phyloP scores from a whole-genome alignment of 768 basidiomycete species.

The Mycena latifolia region DNA sequence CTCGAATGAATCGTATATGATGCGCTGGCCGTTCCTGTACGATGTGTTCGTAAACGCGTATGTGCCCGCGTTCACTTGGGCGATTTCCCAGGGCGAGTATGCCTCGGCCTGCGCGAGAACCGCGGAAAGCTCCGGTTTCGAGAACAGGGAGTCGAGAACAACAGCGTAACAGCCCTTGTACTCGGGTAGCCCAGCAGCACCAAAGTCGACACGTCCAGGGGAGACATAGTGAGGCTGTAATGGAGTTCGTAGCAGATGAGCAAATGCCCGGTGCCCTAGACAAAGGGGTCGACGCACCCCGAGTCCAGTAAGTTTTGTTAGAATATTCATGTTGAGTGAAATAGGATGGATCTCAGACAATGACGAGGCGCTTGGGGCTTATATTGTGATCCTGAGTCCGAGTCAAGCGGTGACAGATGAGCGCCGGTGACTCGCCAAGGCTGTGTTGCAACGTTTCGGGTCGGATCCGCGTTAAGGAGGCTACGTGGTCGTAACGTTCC shows the following conservation, averaged over 20 bases:
- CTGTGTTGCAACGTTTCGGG: too few relatives aligned
- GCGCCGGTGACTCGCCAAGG: too few relatives aligned
- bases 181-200: constrained; percentile 11
- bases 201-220: constrained; percentile 27
- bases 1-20: constrained; percentile 32
- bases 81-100: constrained; percentile 29
- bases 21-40: constrained; percentile 34
- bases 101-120: constrained; percentile 23
- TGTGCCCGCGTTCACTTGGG: constrained; percentile 29
- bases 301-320: not conserved
- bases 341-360: too few relatives aligned
- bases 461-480: too few relatives aligned
- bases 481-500: too few relatives aligned
- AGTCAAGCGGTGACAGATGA: too few relatives aligned
- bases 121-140: constrained; percentile 17
- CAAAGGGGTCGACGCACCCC: not conserved
- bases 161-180: constrained; percentile 33
- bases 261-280: not conserved
- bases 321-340: not conserved
- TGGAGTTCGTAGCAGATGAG: not conserved
- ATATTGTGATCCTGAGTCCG: too few relatives aligned
- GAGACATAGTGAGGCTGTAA: constrained; percentile 6
- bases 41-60: constrained; percentile 23
- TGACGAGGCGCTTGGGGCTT: too few relatives aligned
- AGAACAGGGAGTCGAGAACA: constrained; percentile 32